Conservation (phyloP, 495 filamentous ascomycete genomes). For the Cetradonia linearis region DNA sequence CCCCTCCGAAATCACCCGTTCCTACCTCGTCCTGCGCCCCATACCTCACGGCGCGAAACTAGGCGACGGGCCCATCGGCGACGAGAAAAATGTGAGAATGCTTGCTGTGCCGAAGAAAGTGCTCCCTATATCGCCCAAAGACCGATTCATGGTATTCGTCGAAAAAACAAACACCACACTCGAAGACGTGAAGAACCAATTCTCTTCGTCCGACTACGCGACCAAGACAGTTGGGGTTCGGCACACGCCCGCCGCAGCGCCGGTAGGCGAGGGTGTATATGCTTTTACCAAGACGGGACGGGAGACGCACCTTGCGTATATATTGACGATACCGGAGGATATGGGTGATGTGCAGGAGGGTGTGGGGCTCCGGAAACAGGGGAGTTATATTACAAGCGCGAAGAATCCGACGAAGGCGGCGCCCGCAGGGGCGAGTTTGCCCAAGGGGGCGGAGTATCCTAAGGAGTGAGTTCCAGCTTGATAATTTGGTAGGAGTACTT, state of each 20-base stretch:
- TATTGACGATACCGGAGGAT: slow-evolving; percentile 66
- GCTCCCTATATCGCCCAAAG: slow-evolving; percentile 57
- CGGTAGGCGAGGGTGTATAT: slow-evolving; percentile 80
- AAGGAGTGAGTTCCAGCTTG: slow-evolving; percentile 51
- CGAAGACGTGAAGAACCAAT: slow-evolving; percentile 63
- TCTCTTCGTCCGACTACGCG: slow-evolving; percentile 55
- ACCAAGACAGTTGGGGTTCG: slow-evolving; percentile 69
- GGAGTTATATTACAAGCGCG: slow-evolving; percentile 67
- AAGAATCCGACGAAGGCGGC: slow-evolving; percentile 68
- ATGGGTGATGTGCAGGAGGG: slow-evolving; percentile 65
- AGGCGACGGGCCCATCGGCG: slow-evolving; percentile 48
- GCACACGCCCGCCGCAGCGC: slow-evolving; percentile 58
- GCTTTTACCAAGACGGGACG: slow-evolving; percentile 63
- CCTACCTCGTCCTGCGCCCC: slow-evolving; percentile 74
- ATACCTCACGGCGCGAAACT: slow-evolving; percentile 59
- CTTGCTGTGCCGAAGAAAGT: slow-evolving; percentile 80
- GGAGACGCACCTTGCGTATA: slow-evolving; percentile 69
- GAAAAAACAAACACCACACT: slow-evolving; percentile 63
- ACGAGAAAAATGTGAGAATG: slow-evolving; percentile 57
- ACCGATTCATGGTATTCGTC: slow-evolving; percentile 75
- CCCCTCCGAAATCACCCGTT: slow-evolving; percentile 64
- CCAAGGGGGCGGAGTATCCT: slow-evolving; percentile 60
- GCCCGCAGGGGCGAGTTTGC: slow-evolving; percentile 52
- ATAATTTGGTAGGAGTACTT: neutral
- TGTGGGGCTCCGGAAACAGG: slow-evolving; percentile 60